Evolutionary conservation across 2,329 filamentous ascomycete species (phyloP), one percentile per base, ranked within the genome.

Genomic region (Taxawa tesnikishii): DNA sequence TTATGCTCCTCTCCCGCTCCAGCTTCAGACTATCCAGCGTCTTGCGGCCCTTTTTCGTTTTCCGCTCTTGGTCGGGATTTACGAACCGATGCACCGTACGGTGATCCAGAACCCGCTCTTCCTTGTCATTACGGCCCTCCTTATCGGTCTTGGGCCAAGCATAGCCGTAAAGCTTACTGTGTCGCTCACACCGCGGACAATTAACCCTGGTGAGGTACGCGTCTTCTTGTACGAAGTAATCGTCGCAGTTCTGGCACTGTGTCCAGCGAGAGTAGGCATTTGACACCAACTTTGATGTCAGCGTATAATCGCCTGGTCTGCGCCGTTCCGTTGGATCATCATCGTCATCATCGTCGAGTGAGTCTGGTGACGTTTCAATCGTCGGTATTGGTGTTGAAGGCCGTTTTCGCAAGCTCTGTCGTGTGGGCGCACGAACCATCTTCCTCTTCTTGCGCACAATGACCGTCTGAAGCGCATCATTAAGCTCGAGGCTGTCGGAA

Each of bases 71-170:
- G 27, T 50, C 51, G 0, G 74, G 65, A 15, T 75, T 70, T 5
- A 94, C 59, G 47, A 94, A 94, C 1, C 88, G 79, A 54, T 94
- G 82, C 3, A 96, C 70, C 0, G 70, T 77, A n/a, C 88, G 69
- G 50, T 94, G 87, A 50, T 96, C 88, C 38, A 90, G 66, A 1
- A 93, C 63, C 5, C 74, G 55, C 43, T 74, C 64, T 40, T 75
- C 68, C 6, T 72, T 76, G 50, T 96, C 90, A 13, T 70, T 56
- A 11, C 74, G 73, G 1, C 83, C 83, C 15, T 79, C 75, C 39
- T 69, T 79, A 38, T 94, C 81, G 0, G 90, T 96, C 63, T 98
- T 94, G 5, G 90, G 90, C 90, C 90, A 98, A 36, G 80, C 68
- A 50, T 82, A 94, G 0, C 92, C 92, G 52, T 96, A 98, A 1